Base-by-base conservation (phyloP, 306 rosid species). In the Inga leiocalycina region DNA sequence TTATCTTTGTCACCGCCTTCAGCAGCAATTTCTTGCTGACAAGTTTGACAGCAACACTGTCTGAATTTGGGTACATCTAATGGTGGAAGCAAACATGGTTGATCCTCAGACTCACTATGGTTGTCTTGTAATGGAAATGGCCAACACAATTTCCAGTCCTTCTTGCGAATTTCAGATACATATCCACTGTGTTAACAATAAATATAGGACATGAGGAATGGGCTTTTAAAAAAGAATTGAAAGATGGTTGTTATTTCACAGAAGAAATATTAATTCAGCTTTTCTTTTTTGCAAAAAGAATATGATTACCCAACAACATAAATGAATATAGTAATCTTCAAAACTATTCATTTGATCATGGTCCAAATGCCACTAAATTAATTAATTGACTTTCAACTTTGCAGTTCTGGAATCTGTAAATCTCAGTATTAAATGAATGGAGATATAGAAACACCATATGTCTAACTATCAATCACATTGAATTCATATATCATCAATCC, bases 101-200 rank as follows among this genome's bases (percentile, higher is more conserved):
- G 76, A 75, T 85, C 81, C 79, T 80, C 85, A 35, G 78, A 72
- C 59, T 83, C 89, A 80, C 54, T 52, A 17, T 35, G 54, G 52
- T 84, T 86, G 35, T 83, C 85, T 71, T 87, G 82, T 32, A 81
- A 45, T 24, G 83, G 71, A 82, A 94, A 93, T 52, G 92, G 94
- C 86, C 90, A 88, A 73, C 94, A 88, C 24, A 30, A 52, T 83
- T 88, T 88, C 92, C 87, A 83, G 77, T 94, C 86, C 37, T 88
- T 90, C 71, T 85, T 80, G 12, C 91, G 93, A 71, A 89, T 69
- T 59, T 81, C 90, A 57, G 97, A 86, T 5, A 86, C 97, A 83
- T 85, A 91, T 70, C 93, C 97, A 27, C 98, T 94, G 85, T 79
- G 88, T 75, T 67, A 79, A 75, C n/a, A 79, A 74, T 43, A 71